Base-by-base conservation (phyloP, 1,284 basidiomycete genomes). In the Farysia itapuensis region DNA sequence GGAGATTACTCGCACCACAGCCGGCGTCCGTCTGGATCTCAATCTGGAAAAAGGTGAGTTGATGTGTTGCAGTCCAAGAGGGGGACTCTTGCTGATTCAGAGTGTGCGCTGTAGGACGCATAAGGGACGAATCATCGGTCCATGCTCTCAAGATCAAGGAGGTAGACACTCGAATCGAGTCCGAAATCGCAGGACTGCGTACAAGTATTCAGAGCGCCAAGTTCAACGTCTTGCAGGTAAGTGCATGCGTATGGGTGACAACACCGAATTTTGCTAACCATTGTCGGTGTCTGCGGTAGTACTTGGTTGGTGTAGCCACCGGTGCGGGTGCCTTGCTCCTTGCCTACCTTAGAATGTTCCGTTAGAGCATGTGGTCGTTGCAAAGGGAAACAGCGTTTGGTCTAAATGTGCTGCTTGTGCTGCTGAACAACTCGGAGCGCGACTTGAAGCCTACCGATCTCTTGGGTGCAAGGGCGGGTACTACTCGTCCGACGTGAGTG, bases 101-200 rank as follows among this genome's bases (percentile, higher is more conserved):
- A n/a, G n/a, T n/a, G n/a, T n/a, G n/a, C 1, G 22, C 43, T 5
- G n/a, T 33, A 63, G 81, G 90, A 4, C 82, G 94, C 30, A 90
- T 97, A 81, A 81, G 95, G 32, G 93, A 98, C 73, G 93, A 98
- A 80, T 87, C 86, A 51, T 87, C 86, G 47, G 85, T 87, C 34
- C 91, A 97, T 72, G 93, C 95, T 70, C 81, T 95, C 56, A 97
- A 97, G 84, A 90, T 98, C 77, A 93, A 93, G 78, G 95, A 99
- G 78, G 92, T 97, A 12, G 94, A 98, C 71, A 97, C 94, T 2
- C 81, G 91, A 67, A 97, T 98, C 69, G 94, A 98, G 79, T 88
- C 89, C 73, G 94, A 97, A 79, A 97, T 97, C 72, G 90, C 92
- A 2, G 85, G 86, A 5, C 77, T 97, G 40, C 81, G 90, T 37